phyloP scores from a whole-genome alignment of 2,329 filamentous ascomycete genomes.

The Macrophomina tecta region DNA sequence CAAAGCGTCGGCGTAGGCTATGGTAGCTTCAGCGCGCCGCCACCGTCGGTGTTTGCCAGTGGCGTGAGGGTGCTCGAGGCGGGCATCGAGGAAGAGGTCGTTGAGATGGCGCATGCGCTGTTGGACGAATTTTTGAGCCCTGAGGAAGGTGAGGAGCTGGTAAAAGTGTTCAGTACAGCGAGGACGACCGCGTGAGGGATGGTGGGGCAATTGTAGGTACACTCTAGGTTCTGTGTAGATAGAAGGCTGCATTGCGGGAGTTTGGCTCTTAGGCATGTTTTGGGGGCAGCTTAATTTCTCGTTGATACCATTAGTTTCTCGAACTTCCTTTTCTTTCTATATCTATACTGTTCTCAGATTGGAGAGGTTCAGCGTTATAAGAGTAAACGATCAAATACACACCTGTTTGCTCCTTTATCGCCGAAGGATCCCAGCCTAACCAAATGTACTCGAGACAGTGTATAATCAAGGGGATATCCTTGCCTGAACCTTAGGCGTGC shows the following conservation, averaged over 20 bases:
- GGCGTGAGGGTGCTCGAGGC: slow-evolving; percentile 73
- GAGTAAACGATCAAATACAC: no score
- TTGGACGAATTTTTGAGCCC: slow-evolving; percentile 81
- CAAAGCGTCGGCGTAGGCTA: not conserved
- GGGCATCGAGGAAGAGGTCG: slow-evolving; percentile 77
- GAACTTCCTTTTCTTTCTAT: not conserved
- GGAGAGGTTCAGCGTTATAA: not conserved
- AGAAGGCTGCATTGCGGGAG: not conserved
- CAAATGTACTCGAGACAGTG: no score
- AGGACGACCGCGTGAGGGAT: not conserved
- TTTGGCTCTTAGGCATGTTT: not conserved
- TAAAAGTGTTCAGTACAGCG: slow-evolving; percentile 49
- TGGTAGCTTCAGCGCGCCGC: not conserved
- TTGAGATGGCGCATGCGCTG: slow-evolving; percentile 80
- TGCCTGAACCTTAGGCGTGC: no score
- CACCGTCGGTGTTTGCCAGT: not conserved
- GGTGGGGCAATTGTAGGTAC: not conserved
- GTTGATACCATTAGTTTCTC: not conserved
- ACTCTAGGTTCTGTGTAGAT: no score
- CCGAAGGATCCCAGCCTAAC: no score
- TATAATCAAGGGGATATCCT: no score
- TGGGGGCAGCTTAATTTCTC: not conserved
- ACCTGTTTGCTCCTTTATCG: no score
- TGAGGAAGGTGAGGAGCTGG: slow-evolving; percentile 72
- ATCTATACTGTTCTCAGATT: not conserved